Evolutionary conservation across 2,329 filamentous ascomycete species (phyloP).

Genomic region (Didymella arachidicola): DNA sequence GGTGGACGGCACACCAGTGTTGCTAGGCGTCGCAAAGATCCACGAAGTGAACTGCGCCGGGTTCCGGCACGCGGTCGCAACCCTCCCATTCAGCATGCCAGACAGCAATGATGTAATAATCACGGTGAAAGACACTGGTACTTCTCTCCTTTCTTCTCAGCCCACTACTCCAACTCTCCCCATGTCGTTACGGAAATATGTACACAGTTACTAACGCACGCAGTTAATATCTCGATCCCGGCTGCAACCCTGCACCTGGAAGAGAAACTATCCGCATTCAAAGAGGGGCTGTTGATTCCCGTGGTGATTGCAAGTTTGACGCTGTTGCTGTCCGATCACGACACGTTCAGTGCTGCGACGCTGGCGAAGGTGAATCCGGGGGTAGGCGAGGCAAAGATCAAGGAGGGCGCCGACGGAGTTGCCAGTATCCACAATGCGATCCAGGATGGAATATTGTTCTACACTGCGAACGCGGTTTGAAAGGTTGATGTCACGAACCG

Average conservation of each 20-base stretch:
- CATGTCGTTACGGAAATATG: too few relatives aligned
- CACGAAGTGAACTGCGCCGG: slow-evolving; percentile 30
- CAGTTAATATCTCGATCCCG: slow-evolving; percentile 27
- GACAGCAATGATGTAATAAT: slow-evolving; percentile 21
- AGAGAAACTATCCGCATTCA: slow-evolving; percentile 23
- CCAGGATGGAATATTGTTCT: slow-evolving; percentile 23
- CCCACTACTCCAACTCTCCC: too few relatives aligned
- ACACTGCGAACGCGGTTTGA: slow-evolving; percentile 13
- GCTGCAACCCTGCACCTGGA: slow-evolving; percentile 19
- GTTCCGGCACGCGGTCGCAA: slow-evolving; percentile 22
- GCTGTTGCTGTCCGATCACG: slow-evolving; percentile 28
- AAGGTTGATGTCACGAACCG: not conserved
- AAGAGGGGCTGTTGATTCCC: slow-evolving; percentile 13
- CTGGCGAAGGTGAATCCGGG: slow-evolving; percentile 19
- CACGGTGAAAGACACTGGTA: slow-evolving; percentile 25
- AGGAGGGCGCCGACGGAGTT: slow-evolving; percentile 22
- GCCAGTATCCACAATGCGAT: slow-evolving; percentile 31
- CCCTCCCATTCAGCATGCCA: slow-evolving; percentile 17
- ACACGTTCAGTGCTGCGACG: slow-evolving; percentile 28
- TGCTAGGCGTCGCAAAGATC: slow-evolving; percentile 29
- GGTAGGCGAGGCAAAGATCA: slow-evolving; percentile 19
- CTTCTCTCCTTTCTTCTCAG: too few relatives aligned
- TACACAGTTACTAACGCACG: not conserved
- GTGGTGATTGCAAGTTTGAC: slow-evolving; percentile 27
- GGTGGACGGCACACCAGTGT: slow-evolving; percentile 25